Evolutionary conservation across 257 asterid genomes (phyloP), one percentile per base, ranked within the genome.

Genomic region (Fraxinus cuspidata): DNA sequence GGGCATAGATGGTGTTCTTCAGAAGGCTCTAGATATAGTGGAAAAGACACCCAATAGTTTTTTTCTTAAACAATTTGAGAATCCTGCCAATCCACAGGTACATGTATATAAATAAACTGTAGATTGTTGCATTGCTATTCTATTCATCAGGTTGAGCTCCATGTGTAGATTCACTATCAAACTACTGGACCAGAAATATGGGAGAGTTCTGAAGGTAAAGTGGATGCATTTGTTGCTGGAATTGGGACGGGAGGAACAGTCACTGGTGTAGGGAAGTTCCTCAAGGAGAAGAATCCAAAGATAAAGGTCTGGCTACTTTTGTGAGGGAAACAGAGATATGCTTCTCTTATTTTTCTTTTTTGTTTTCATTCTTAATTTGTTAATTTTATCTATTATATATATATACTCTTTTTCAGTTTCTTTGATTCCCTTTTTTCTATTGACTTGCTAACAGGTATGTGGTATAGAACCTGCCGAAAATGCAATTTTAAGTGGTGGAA

Each of bases 161-260:
- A 72, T 82, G 7, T 60, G 31, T 28, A 86, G 90, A 79, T 81
- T 47, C 90, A 86, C 53, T 87, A 87, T 67, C 88, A 87, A 80
- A 84, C 90, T 34, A 87, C 90, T 80, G 88, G 88, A 74, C 88
- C 90, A 64, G 90, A 87, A 77, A 84, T 87, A 73, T 87, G 90
- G 90, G 67, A 87, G 5, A 2, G 76, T 76, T 72, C 84, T 13
- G 76, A 78, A 70, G 90, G 88, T 44, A 82, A 82, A 70, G 80
- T 87, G 37, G 88, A 82, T 71, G 80, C 74, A 37, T 68, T 87
- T 0, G 81, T 87, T 76, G 85, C 84, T 9, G 90, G 88, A 75
- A 87, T 87, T 65, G 90, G 90, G 40, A 87, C 90, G 1, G 90
- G 90, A 53, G 90, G 90, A 73, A 84, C 90, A 25, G 78, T 87